phyloP scores from a whole-genome alignment of 306 rosid species.

The Sphenostylis stenocarpa region DNA sequence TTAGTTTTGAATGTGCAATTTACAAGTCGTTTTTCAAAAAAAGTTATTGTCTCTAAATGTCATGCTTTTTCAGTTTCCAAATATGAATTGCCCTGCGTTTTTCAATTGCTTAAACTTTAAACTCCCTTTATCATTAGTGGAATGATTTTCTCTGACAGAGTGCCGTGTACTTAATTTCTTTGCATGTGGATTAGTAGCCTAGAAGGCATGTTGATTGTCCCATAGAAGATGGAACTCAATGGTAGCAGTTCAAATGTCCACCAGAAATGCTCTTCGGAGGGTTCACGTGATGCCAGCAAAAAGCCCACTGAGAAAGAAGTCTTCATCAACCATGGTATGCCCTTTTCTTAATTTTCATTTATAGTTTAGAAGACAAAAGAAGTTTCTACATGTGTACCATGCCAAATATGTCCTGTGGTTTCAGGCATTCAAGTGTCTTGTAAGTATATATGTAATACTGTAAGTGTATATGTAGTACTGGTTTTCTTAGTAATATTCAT shows the following conservation, averaged over 20 bases:
- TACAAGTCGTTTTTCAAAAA: not conserved
- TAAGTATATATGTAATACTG: not conserved
- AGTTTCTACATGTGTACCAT: not conserved
- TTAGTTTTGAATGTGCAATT: not conserved
- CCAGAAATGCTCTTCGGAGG: conserved; percentile 40
- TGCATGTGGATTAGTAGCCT: conserved; percentile 31
- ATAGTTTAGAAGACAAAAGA: not conserved
- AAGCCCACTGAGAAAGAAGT: conserved; percentile 39
- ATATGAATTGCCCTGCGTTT: not conserved
- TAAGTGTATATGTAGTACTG: not conserved
- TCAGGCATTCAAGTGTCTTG: not conserved
- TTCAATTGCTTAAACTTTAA: not conserved
- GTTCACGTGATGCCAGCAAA: conserved; percentile 31
- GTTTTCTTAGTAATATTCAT: not conserved
- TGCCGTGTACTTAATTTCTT: conserved; percentile 18
- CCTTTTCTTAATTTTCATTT: not conserved
- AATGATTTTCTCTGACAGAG: not conserved
- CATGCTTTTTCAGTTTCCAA: not conserved
- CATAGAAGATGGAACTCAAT: conserved; percentile 47
- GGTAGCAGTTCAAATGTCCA: conserved; percentile 42
- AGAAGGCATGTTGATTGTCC: conserved; percentile 45
- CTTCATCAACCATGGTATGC: conserved; percentile 56
- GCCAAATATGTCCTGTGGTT: not conserved
- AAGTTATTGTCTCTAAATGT: not conserved
- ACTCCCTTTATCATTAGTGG: conserved; percentile 1